Evolutionary conservation across 2,329 filamentous ascomycete species (phyloP).

Genomic region (Aschersonia sp.): DNA sequence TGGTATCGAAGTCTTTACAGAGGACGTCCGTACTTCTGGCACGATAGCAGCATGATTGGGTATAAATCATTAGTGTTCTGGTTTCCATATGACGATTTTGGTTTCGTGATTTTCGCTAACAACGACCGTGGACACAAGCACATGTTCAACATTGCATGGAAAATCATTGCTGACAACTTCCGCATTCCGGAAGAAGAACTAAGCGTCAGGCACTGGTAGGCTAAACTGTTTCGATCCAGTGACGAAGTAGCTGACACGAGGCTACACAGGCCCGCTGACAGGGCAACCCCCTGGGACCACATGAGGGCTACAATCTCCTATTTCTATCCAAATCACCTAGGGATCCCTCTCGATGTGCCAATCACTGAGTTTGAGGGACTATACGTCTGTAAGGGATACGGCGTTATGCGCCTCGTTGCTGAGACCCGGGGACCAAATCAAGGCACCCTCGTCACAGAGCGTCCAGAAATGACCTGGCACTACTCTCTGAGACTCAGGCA

Average conservation of each 20-base stretch:
- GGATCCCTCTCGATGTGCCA: constrained; percentile 18
- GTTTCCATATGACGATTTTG: constrained; percentile 17
- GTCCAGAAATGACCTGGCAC: constrained; percentile 7
- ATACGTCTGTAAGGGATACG: constrained; percentile 29
- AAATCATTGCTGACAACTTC: constrained; percentile 17
- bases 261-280: neutral
- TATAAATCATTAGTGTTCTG: constrained; percentile 16
- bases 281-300: constrained; percentile 1
- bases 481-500: constrained; percentile 11
- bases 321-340: constrained; percentile 21
- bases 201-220: neutral
- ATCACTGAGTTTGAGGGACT: constrained; percentile 21
- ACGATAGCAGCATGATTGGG: constrained; percentile 14
- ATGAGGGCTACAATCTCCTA: constrained; percentile 17
- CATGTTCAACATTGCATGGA: constrained; percentile 10
- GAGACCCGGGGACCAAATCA: neutral
- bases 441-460: neutral
- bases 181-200: constrained; percentile 8
- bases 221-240: neutral
- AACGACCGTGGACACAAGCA: constrained; percentile 18
- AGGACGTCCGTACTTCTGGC: constrained; percentile 14
- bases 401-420: constrained; percentile 8
- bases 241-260: constrained; percentile 2
- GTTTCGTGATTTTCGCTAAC: constrained; percentile 22
- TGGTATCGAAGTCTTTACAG: constrained; percentile 13